These are phyloP conservation scores for Rubia occidens DNA, from an alignment of 305 asterid species.

Conservation along the genomic window DNA sequence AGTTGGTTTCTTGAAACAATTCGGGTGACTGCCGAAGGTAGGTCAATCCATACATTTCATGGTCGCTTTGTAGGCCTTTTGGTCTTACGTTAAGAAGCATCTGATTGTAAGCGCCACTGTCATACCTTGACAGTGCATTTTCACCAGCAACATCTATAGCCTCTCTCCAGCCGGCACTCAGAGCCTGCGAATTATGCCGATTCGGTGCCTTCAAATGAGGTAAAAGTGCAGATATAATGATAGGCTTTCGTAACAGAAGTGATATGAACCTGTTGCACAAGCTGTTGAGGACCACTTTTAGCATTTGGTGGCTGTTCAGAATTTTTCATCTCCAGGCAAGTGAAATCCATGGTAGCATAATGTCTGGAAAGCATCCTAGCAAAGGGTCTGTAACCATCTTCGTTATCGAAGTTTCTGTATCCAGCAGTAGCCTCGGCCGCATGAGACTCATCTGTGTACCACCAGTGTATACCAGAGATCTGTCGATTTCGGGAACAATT, in stretches of 20 bases:
- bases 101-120: not conserved
- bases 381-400: not conserved
- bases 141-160: not conserved
- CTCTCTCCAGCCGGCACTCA: not conserved
- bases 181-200: not conserved
- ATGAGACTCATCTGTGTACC: not conserved
- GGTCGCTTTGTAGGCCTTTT: not conserved
- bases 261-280: not conserved
- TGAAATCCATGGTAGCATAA: slow-evolving; percentile 1
- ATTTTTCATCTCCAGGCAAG: slow-evolving; percentile 2
- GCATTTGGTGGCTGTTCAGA: not conserved
- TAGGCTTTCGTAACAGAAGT: too few relatives aligned
- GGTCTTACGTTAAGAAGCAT: not conserved
- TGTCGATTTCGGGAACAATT: not conserved
- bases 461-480: not conserved
- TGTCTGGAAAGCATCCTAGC: not conserved
- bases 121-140: not conserved
- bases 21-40: slow-evolving; percentile 47
- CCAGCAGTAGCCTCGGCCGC: not conserved
- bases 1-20: slow-evolving; percentile 24
- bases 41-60: not conserved
- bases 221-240: not conserved
- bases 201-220: not conserved
- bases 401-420: not conserved
- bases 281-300: not conserved